Conservation (phyloP, 2,329 filamentous ascomycete species). For the Parafenestella ontariensis region DNA sequence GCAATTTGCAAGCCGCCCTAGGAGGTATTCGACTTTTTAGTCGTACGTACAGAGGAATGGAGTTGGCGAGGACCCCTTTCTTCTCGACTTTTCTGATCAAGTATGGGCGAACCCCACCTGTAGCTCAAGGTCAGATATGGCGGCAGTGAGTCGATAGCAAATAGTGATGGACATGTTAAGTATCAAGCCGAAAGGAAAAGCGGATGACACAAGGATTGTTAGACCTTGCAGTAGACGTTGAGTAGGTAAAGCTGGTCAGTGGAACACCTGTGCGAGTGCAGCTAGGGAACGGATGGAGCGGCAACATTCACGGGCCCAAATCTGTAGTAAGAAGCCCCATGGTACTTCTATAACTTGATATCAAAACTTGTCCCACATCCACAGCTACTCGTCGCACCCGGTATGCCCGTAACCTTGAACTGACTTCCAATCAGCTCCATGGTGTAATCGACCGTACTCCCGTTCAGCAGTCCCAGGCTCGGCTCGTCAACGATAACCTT, state of each 20-base stretch:
- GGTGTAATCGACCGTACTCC: conserved; percentile 95
- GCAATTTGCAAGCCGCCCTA: too few species aligned
- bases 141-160: neutral
- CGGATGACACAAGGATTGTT: too few species aligned
- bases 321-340: too few species aligned
- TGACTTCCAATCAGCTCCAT: conserved; percentile 94
- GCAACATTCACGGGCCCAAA: too few species aligned
- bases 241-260: too few species aligned
- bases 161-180: too few species aligned
- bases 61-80: neutral
- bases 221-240: too few species aligned
- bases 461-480: conserved; percentile 86
- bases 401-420: conserved; percentile 97
- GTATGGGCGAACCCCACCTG: neutral
- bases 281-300: too few species aligned
- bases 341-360: conserved; percentile 67
- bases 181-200: too few species aligned
- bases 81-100: neutral
- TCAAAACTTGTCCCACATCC: conserved; percentile 98
- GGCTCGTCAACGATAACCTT: conserved; percentile 89
- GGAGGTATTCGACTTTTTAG: too few species aligned
- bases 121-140: neutral
- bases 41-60: too few species aligned
- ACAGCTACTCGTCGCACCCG: conserved; percentile 89
- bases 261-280: too few species aligned